Base-by-base conservation (phyloP, 768 basidiomycete species). In the Saitozyma podzolica region DNA sequence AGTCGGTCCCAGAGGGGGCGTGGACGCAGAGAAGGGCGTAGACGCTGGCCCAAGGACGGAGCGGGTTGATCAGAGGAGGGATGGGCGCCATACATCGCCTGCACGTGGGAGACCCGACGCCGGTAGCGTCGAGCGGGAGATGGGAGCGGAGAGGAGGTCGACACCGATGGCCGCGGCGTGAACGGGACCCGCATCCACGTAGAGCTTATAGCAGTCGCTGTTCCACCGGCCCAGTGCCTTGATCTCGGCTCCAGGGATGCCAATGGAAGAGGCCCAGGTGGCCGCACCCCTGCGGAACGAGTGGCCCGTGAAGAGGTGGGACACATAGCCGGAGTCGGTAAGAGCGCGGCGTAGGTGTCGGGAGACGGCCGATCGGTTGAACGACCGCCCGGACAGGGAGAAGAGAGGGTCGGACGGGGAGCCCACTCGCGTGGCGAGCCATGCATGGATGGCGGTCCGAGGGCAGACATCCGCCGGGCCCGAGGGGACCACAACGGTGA, bases 381-480 rank as follows among this genome's bases (percentile, higher is more conserved):
- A 47, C 45, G 45, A n/a, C n/a, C n/a, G 10, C 45, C 45, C 45
- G n/a, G 10, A 10, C 10, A 47, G 45, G 10, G 45, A 10, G 51
- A 52, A 52, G 51, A 52, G 51, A 19, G 51, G 51, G 9, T 19
- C 51, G 10, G 20, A 52, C 13, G 51, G 10, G 13, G 11, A 19
- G 51, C 51, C 13, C 9, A 10, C 11, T 29, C 20, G 51, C 51
- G 20, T 29, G 11, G 13, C 51, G 11, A 52, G 51, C 13, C 11
- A 29, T n/a, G n/a, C n/a, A 9, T 29, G 11, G 11, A 52, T 13
- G 51, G 51, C 51, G 9, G 10, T 52, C 13, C 13, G 13, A 14
- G 51, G 51, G 20, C 51, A 52, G 11, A 84, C 82, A 17, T 14
- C 54, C 45, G 54, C 9, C 13, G 54, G 54, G 13, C 54, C 54